Conservation (phyloP, 2,329 filamentous ascomycete species). For the Colletotrichum tanaceti region DNA sequence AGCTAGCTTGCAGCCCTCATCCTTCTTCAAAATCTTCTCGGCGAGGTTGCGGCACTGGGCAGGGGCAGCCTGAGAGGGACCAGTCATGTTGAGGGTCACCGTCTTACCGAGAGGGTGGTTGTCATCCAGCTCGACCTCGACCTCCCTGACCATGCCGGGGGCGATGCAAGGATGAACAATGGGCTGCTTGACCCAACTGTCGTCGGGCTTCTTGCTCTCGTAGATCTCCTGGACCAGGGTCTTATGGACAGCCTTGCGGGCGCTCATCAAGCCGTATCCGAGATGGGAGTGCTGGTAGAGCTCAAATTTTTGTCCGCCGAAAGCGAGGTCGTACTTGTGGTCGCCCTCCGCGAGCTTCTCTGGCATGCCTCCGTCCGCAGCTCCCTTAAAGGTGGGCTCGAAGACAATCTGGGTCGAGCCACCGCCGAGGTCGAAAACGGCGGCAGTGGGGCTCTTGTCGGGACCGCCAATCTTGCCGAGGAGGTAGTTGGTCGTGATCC, state of each 20-base stretch:
- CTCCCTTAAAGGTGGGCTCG: conserved; percentile 88
- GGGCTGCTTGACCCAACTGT: conserved; percentile 76
- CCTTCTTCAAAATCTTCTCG: conserved; percentile 92
- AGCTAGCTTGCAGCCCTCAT: conserved; percentile 80
- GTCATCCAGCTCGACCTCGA: conserved; percentile 77
- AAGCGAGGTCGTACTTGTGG: conserved; percentile 93
- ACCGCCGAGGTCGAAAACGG: conserved; percentile 94
- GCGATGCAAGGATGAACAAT: conserved; percentile 88
- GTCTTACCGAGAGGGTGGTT: conserved; percentile 73
- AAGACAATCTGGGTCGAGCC: conserved; percentile 99
- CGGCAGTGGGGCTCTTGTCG: conserved; percentile 89
- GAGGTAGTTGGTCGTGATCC: conserved; percentile 99
- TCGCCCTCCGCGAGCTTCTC: conserved; percentile 88
- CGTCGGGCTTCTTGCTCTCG: conserved; percentile 68
- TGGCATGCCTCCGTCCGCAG: conserved; percentile 81
- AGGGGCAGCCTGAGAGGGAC: conserved; percentile 78
- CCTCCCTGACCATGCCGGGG: conserved; percentile 79
- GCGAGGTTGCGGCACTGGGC: conserved; percentile 91
- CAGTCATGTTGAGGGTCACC: conserved; percentile 85
- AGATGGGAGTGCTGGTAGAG: conserved; percentile 99
- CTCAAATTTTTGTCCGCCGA: conserved; percentile 89
- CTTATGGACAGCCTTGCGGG: conserved; percentile 86
- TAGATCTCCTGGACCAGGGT: conserved; percentile 78
- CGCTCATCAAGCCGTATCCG: conserved; percentile 95
- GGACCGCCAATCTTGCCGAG: conserved; percentile 96